phyloP scores from a whole-genome alignment of 2,329 filamentous ascomycete species.

The Myriangium duriaei region DNA sequence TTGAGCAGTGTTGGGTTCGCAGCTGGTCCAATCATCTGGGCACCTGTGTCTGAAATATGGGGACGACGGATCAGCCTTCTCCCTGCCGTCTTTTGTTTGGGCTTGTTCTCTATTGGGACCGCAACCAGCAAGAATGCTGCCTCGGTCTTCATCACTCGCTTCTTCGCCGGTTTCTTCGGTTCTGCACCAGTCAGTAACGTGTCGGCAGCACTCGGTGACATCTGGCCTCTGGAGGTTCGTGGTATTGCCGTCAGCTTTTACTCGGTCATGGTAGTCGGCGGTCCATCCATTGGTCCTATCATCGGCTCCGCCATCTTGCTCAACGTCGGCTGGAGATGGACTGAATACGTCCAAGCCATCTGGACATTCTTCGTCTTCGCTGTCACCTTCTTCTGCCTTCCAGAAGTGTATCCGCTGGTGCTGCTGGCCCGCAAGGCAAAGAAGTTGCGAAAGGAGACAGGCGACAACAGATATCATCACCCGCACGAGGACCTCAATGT shows the following conservation, averaged over 20 bases:
- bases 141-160: conserved; percentile 29
- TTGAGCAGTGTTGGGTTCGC: conserved; percentile 9
- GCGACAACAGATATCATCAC: conserved; percentile 30
- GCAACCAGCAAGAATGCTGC: conserved; percentile 27
- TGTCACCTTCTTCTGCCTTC: conserved; percentile 23
- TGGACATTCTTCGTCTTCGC: conserved; percentile 22
- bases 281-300: conserved; percentile 31
- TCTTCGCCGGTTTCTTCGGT: conserved; percentile 34
- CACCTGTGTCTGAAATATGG: conserved; percentile 33
- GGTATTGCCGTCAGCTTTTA: conserved; percentile 30
- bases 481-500: conserved; percentile 34
- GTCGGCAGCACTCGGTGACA: conserved; percentile 32
- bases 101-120: conserved; percentile 35
- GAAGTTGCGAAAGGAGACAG: conserved; percentile 26
- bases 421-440: conserved; percentile 29
- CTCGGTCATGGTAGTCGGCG: conserved; percentile 28
- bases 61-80: conserved; percentile 34
- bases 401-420: conserved; percentile 29
- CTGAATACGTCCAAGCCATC: conserved; percentile 33
- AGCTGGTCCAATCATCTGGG: conserved; percentile 21
- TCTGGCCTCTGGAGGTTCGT: conserved; percentile 27
- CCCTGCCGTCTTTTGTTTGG: conserved; percentile 30
- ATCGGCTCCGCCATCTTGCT: conserved; percentile 29
- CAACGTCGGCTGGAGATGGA: conserved; percentile 35
- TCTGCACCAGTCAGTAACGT: conserved; percentile 33